Evolutionary conservation across 2,329 filamentous ascomycete species (phyloP).

Genomic region (Exophiala oligosperma): DNA sequence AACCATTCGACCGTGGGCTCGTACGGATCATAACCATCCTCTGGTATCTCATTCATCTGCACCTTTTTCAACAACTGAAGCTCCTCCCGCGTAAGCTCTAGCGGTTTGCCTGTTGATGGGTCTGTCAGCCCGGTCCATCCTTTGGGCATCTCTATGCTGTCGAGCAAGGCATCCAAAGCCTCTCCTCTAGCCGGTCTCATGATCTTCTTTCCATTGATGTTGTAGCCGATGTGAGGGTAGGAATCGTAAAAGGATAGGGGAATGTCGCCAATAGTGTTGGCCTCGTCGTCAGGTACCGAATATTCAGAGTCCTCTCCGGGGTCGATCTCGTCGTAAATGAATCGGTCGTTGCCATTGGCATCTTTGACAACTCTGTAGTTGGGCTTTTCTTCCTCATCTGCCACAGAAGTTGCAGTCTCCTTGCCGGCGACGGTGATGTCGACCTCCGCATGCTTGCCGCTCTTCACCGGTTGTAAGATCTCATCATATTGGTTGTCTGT

Average conservation of each 20-base stretch:
- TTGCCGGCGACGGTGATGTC: constrained; percentile 50
- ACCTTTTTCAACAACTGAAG: constrained; percentile 84
- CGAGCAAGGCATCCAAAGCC: constrained; percentile 86
- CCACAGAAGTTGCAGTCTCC: constrained; percentile 39
- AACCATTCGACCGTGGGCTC: constrained; percentile 95
- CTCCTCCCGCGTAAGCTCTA: constrained; percentile 84
- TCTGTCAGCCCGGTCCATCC: constrained; percentile 97
- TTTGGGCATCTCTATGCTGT: constrained; percentile 95
- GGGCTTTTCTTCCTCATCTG: constrained; percentile 49
- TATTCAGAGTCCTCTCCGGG: constrained; percentile 96
- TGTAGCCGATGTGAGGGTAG: constrained; percentile 97
- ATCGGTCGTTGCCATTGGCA: constrained; percentile 86
- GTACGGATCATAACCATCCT: constrained; percentile 90
- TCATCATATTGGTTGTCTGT: constrained; percentile 15
- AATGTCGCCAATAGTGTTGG: constrained; percentile 94
- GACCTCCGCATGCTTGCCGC: constrained; percentile 50
- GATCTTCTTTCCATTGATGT: constrained; percentile 98
- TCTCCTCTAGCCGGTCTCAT: constrained; percentile 93
- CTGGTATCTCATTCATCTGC: constrained; percentile 82
- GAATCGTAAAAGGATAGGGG: constrained; percentile 93
- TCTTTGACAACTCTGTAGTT: constrained; percentile 69
- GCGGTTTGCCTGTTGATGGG: constrained; percentile 86
- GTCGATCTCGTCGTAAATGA: constrained; percentile 90
- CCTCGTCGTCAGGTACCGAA: constrained; percentile 73
- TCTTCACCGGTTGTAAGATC: constrained; percentile 3